These are phyloP conservation scores for Nakazawaea ernobii DNA, from an alignment of 805 yeast genomes.

Conservation along the genomic window DNA sequence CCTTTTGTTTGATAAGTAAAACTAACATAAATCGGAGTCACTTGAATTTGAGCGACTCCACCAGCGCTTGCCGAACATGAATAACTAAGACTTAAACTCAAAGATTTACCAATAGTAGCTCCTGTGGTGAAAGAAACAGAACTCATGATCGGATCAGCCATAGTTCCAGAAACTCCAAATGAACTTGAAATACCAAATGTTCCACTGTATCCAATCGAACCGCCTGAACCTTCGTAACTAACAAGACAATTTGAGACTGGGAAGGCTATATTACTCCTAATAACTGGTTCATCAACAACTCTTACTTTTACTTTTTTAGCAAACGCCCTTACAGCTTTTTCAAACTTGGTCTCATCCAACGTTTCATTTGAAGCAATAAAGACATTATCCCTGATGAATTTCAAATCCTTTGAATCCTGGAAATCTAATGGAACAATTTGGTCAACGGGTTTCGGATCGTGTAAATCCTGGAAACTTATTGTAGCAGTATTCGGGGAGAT, in stretches of 20 bases:
- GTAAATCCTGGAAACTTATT: neutral
- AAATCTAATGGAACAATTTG: neutral
- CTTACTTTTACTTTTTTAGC: conserved; percentile 1
- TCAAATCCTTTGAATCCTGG: neutral
- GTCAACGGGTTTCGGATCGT: neutral
- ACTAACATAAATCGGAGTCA: conserved; percentile 3
- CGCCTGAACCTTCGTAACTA: conserved; percentile 5
- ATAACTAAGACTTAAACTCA: neutral
- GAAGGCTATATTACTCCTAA: neutral
- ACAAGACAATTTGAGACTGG: conserved; percentile 9
- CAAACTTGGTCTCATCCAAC: neutral
- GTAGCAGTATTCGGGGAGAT: neutral
- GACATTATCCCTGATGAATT: neutral
- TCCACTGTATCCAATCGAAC: conserved; percentile 9
- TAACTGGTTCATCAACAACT: neutral
- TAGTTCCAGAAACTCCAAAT: neutral
- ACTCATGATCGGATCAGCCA: conserved; percentile 5
- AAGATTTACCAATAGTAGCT: neutral
- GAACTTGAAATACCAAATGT: neutral
- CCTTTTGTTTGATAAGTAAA: conserved; percentile 1
- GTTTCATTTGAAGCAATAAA: too few relatives aligned
- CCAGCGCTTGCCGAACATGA: conserved; percentile 6
- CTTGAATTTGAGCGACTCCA: conserved; percentile 8
- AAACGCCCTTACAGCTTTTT: neutral
- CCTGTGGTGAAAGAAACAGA: neutral